Percentiles rank a stretch among this genome's conserved stretches.
phyloP scores from a whole-genome alignment of 179 eudicot genomes.

The Amaranthus tricolor region DNA sequence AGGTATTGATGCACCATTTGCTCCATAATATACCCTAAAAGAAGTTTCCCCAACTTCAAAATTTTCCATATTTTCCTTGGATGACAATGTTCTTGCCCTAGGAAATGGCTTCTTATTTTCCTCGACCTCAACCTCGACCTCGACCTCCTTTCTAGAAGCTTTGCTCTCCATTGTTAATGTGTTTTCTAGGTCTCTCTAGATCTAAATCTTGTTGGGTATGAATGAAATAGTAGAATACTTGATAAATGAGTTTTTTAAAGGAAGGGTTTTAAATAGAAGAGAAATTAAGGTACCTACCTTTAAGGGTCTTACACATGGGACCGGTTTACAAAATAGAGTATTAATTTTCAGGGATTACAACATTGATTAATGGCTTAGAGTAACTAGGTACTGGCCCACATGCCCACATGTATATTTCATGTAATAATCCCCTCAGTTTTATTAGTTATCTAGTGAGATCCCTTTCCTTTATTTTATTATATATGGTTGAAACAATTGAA shows the following conservation, averaged over 20 bases:
- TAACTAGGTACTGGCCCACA: slow-evolving; percentile 19
- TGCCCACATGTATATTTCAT: slow-evolving; percentile 17
- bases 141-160: neutral
- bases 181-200: slow-evolving; percentile 15
- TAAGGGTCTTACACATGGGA: slow-evolving; percentile 31
- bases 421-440: neutral
- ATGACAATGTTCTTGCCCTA: slow-evolving; percentile 26
- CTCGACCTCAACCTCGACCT: neutral
- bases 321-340: slow-evolving; percentile 7
- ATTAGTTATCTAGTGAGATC: neutral
- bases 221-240: neutral
- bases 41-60: slow-evolving; percentile 34
- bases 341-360: neutral
- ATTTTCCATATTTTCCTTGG: slow-evolving; percentile 17
- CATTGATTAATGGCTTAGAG: slow-evolving; percentile 23
- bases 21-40: slow-evolving; percentile 63
- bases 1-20: slow-evolving; percentile 51
- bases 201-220: slow-evolving; percentile 27
- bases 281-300: slow-evolving; percentile 21
- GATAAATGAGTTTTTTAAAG: neutral
- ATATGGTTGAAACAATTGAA: neutral
- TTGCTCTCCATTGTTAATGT: too few relatives aligned
- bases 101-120: slow-evolving; percentile 3
- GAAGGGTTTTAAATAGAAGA: slow-evolving; percentile 5
- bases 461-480: neutral